phyloP scores from a whole-genome alignment of 1,139 yeast genomes.

The Hyphopichia khmerensis region DNA sequence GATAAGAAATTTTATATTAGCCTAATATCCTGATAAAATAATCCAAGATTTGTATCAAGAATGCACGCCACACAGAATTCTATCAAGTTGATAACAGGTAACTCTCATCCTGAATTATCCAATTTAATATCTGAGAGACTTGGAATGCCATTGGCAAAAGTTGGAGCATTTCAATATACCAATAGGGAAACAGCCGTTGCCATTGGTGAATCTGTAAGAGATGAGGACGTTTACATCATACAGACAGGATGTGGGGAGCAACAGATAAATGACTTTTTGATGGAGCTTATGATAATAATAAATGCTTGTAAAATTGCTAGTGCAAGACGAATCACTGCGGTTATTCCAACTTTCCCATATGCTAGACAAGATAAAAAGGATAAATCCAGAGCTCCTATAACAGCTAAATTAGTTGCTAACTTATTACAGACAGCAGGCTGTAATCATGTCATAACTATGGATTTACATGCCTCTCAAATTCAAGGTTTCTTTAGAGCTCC shows the following conservation, averaged over 20 bases:
- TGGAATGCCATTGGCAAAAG: conserved; percentile 56
- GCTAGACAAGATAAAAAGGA: conserved; percentile 98
- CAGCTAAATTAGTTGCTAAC: conserved; percentile 95
- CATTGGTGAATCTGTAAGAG: conserved; percentile 93
- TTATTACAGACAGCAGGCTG: conserved; percentile 96
- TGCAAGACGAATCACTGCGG: conserved; percentile 93
- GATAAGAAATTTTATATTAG: no score
- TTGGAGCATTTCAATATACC: conserved; percentile 69
- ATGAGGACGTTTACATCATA: conserved; percentile 89
- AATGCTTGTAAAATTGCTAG: conserved; percentile 96
- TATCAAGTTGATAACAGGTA: conserved; percentile 83
- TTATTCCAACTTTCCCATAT: conserved; percentile 92
- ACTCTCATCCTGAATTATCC: conserved; percentile 84
- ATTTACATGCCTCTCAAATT: conserved; percentile 93
- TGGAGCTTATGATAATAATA: conserved; percentile 87
- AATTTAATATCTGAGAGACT: conserved; percentile 62
- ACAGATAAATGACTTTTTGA: conserved; percentile 75
- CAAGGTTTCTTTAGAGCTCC: conserved; percentile 97
- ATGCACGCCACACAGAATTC: conserved; percentile 45
- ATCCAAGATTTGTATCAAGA: no score
- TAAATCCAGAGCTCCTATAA: conserved; percentile 94
- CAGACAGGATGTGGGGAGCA: conserved; percentile 86
- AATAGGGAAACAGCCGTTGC: conserved; percentile 89
- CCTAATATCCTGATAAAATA: no score
- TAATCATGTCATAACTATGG: conserved; percentile 96